phyloP scores from a whole-genome alignment of 495 filamentous ascomycete genomes.

The Podospora didyma region DNA sequence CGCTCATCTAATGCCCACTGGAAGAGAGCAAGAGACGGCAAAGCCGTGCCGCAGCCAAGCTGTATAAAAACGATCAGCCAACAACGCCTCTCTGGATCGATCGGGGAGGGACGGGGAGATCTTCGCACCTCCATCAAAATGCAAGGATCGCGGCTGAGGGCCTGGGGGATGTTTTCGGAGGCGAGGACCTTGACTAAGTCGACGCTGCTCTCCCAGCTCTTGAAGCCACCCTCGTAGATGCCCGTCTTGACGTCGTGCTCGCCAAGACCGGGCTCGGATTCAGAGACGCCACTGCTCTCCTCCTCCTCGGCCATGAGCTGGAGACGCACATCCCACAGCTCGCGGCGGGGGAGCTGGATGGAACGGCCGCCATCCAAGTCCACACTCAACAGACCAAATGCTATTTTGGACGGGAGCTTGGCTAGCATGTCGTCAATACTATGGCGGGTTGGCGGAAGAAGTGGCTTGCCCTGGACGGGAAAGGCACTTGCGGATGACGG shows the following conservation, averaged over 20 bases:
- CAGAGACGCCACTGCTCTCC: slow-evolving; percentile 31
- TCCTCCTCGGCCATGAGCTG: slow-evolving; percentile 90
- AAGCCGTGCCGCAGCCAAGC: slow-evolving; percentile 87
- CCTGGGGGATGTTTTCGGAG: slow-evolving; percentile 53
- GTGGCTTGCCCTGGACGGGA: slow-evolving; percentile 43
- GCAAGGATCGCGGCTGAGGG: slow-evolving; percentile 35
- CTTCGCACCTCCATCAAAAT: slow-evolving; percentile 72
- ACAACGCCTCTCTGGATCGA: neutral
- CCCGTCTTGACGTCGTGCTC: slow-evolving; percentile 82
- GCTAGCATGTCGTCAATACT: slow-evolving; percentile 53
- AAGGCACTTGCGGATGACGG: slow-evolving; percentile 38
- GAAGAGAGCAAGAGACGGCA: slow-evolving; percentile 77
- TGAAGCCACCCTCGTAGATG: slow-evolving; percentile 97
- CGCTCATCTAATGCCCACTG: slow-evolving; percentile 54
- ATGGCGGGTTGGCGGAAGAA: slow-evolving; percentile 43
- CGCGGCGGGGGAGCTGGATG: slow-evolving; percentile 70
- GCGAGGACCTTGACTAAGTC: slow-evolving; percentile 75
- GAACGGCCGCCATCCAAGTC: slow-evolving; percentile 38
- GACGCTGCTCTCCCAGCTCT: slow-evolving; percentile 94
- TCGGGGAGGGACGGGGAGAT: neutral
- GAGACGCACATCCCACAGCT: slow-evolving; percentile 88
- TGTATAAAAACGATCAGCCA: slow-evolving; percentile 34
- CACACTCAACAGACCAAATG: slow-evolving; percentile 61
- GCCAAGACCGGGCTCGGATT: slow-evolving; percentile 55
- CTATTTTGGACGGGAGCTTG: slow-evolving; percentile 72